These are phyloP conservation scores for Penicillium fuscoglaucum DNA, from an alignment of 2,329 filamentous ascomycete genomes.

Conservation along the genomic window DNA sequence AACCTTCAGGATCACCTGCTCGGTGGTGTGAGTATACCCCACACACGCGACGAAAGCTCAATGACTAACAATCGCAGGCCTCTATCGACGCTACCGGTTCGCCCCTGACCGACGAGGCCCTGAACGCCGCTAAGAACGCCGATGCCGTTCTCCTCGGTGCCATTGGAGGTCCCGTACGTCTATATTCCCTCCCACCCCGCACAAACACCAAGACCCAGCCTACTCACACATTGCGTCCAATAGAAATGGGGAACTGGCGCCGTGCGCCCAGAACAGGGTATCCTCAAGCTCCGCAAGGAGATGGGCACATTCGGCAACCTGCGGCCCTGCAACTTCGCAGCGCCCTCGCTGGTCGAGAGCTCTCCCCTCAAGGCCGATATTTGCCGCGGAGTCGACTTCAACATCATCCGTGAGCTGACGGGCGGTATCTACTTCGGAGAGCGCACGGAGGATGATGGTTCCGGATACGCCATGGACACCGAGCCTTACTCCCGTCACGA, in stretches of 20 bases:
- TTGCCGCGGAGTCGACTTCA: constrained; percentile 85
- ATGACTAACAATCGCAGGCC: constrained; percentile 54
- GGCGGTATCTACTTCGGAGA: constrained; percentile 96
- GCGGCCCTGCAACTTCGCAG: constrained; percentile 92
- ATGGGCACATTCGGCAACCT: constrained; percentile 94
- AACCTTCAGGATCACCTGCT: constrained; percentile 88
- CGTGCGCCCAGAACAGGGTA: constrained; percentile 88
- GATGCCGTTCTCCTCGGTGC: constrained; percentile 90
- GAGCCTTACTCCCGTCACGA: constrained; percentile 83
- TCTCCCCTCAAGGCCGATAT: constrained; percentile 86
- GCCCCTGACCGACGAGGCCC: constrained; percentile 79
- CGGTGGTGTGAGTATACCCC: constrained; percentile 72
- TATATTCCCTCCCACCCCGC: neutral
- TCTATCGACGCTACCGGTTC: constrained; percentile 81
- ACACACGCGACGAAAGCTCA: neutral
- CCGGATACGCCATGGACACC: constrained; percentile 76
- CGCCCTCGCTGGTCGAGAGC: constrained; percentile 75
- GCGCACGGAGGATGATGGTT: constrained; percentile 71
- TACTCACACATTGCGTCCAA: neutral
- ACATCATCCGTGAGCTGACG: constrained; percentile 87
- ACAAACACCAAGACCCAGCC: constrained; percentile 3
- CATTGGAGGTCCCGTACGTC: constrained; percentile 79
- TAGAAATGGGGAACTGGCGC: constrained; percentile 87
- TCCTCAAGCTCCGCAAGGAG: constrained; percentile 88
- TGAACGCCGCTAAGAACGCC: constrained; percentile 77